Base-by-base conservation (phyloP, 1,284 basidiomycete species). In the Rhodotorula mucilaginosa region DNA sequence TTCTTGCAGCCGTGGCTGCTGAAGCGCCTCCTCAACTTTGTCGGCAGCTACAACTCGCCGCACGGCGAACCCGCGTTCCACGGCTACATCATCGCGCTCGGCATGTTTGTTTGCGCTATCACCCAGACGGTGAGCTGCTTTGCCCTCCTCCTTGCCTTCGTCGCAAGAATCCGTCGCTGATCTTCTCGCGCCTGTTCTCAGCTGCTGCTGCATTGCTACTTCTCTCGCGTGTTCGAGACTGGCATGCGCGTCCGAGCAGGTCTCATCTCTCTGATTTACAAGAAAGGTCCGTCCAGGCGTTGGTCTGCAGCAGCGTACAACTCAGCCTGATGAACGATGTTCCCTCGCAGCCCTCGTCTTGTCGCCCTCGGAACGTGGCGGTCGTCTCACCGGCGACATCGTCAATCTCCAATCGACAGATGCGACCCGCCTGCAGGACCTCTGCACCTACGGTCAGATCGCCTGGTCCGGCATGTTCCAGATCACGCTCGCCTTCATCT, bases 161-260 rank as follows among this genome's bases (percentile, higher is more conserved):
- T 16, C 0, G 47, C 6, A 4, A 3, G 18, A 47, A 5, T 3
- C 8, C 8, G 6, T 34, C 8, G 34, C 8, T 47, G 59, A 31
- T 31, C 64, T n/a, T 3, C 15, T n/a, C 6, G 0, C 10, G 18
- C 16, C 4, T 26, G 7, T 10, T 2, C 2, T 7, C 68, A 75
- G 74, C 64, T 73, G n/a, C 83, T 91, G 64, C 82, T 97, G 69
- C 93, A 97, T 78, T 92, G 96, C 84, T 93, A 93, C 80, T 94
- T 93, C 81, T 88, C 93, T 81, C 83, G 86, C 3, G 88, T 88
- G 61, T 92, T 88, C 79, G 87, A 90, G 78, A 91, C 91, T 21
- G 93, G 93, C 69, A 96, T 97, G 93, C 88, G 93, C 23, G 87
- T 97, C 58, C 88, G 93, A 57, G 90, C 91, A 0, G 93, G 94